These are phyloP conservation scores for Candida ovalis DNA, from an alignment of 805 yeast genomes.

Conservation along the genomic window DNA sequence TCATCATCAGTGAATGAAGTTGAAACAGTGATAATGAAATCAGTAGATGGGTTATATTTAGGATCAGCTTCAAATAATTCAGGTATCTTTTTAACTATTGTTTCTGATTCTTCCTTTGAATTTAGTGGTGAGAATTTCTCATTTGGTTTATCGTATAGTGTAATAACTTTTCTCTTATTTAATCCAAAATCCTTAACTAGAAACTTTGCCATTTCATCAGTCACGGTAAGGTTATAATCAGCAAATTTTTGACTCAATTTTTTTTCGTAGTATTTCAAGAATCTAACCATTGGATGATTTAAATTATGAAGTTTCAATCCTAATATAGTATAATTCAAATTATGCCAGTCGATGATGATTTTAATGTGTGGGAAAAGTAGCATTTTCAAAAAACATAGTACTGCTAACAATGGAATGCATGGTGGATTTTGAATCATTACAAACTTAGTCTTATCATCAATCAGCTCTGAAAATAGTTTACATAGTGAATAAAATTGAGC, in stretches of 20 bases:
- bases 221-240: conserved; percentile 74
- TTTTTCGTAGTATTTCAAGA: conserved; percentile 61
- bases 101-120: conserved; percentile 21
- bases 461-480: conserved; percentile 44
- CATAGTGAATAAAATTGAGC: conserved; percentile 50
- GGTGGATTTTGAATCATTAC: conserved; percentile 92
- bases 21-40: conserved; percentile 73
- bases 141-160: conserved; percentile 86
- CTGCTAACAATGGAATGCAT: conserved; percentile 71
- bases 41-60: conserved; percentile 29
- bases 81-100: conserved; percentile 34
- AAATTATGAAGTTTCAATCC: conserved; percentile 54
- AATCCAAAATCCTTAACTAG: conserved; percentile 55
- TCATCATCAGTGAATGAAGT: conserved; percentile 97
- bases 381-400: conserved; percentile 52
- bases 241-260: conserved; percentile 58
- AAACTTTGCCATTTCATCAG: conserved; percentile 64
- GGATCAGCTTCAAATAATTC: conserved; percentile 27
- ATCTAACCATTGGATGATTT: conserved; percentile 57
- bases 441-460: conserved; percentile 59
- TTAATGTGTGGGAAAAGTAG: conserved; percentile 45
- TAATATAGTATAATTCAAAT: conserved; percentile 80
- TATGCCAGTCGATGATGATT: conserved; percentile 93
- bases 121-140: conserved; percentile 54
- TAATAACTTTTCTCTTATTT: conserved; percentile 44